These are phyloP conservation scores for Dryadomyces sulphureus DNA, from an alignment of 2,329 filamentous ascomycete genomes.

Conservation along the genomic window DNA sequence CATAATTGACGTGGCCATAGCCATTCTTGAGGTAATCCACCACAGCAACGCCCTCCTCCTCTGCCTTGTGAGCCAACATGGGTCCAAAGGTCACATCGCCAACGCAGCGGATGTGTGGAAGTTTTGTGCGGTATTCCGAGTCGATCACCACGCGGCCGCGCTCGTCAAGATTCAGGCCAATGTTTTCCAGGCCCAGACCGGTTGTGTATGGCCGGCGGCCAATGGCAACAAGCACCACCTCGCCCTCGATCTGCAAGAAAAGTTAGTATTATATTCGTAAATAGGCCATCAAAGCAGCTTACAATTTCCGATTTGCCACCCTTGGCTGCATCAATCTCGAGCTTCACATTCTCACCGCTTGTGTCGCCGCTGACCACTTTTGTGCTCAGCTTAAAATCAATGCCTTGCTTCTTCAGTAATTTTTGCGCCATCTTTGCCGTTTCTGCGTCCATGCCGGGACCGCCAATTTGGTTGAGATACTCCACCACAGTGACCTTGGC, in stretches of 20 bases:
- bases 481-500: conserved; percentile 94
- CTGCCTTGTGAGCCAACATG: conserved; percentile 98
- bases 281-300: too few relatives aligned
- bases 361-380: conserved; percentile 84
- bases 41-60: conserved; percentile 91
- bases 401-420: conserved; percentile 87
- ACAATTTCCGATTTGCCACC: conserved; percentile 89
- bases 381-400: conserved; percentile 96
- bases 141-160: conserved; percentile 92
- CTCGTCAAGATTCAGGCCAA: conserved; percentile 83
- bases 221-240: conserved; percentile 93
- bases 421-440: conserved; percentile 86
- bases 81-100: conserved; percentile 94
- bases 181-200: conserved; percentile 84
- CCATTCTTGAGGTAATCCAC: conserved; percentile 97
- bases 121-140: conserved; percentile 96
- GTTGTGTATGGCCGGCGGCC: conserved; percentile 89
- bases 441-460: conserved; percentile 92
- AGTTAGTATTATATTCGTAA: too few relatives aligned
- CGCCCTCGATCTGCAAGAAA: conserved; percentile 60
- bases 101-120: conserved; percentile 91
- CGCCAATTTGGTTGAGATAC: conserved; percentile 90
- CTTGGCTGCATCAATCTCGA: conserved; percentile 84
- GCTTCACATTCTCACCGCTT: conserved; percentile 60
- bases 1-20: conserved; percentile 98